Percentiles rank a stretch among this genome's conserved stretches.
Conservation (phyloP, 2,329 filamentous ascomycete genomes). For the Colletotrichum sojae region DNA sequence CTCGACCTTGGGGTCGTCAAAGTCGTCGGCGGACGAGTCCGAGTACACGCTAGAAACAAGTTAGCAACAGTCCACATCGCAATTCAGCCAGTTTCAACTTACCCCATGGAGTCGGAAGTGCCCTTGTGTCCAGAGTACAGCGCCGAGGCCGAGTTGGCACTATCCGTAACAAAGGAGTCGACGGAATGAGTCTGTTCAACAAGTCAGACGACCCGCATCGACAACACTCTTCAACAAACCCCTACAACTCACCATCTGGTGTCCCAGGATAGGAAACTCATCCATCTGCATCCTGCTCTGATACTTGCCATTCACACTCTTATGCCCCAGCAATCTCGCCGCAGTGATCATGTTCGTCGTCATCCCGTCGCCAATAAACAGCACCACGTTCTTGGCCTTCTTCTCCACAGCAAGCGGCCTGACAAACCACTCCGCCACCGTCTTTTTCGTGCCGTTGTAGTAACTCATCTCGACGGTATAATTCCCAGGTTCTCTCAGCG, state of each 20-base stretch:
- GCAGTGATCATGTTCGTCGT: slow-evolving; percentile 84
- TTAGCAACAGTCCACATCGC: slow-evolving; percentile 9
- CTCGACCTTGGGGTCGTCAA: slow-evolving; percentile 90
- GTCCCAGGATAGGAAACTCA: slow-evolving; percentile 85
- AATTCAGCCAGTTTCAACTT: slow-evolving; percentile 25
- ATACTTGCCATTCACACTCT: slow-evolving; percentile 87
- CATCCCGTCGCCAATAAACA: slow-evolving; percentile 83
- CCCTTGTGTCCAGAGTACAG: slow-evolving; percentile 88
- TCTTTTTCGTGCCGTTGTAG: slow-evolving; percentile 76
- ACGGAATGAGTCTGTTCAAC: slow-evolving; percentile 77
- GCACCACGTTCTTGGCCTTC: slow-evolving; percentile 86
- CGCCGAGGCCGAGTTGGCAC: slow-evolving; percentile 86
- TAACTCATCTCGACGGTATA: slow-evolving; percentile 84
- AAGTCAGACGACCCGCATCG: neutral
- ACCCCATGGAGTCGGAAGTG: slow-evolving; percentile 84
- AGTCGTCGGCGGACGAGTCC: slow-evolving; percentile 79
- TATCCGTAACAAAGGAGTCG: slow-evolving; percentile 88
- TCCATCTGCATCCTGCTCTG: slow-evolving; percentile 82
- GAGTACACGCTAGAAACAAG: slow-evolving; percentile 72
- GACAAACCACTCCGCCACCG: slow-evolving; percentile 82
- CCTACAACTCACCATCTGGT: slow-evolving; percentile 73
- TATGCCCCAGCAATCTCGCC: slow-evolving; percentile 84
- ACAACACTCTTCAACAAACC: neutral
- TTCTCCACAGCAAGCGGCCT: slow-evolving; percentile 77
- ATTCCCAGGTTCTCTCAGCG: slow-evolving; percentile 82